Conservation (phyloP, 73 alveolate species). For the Paramecium caudatum region DNA sequence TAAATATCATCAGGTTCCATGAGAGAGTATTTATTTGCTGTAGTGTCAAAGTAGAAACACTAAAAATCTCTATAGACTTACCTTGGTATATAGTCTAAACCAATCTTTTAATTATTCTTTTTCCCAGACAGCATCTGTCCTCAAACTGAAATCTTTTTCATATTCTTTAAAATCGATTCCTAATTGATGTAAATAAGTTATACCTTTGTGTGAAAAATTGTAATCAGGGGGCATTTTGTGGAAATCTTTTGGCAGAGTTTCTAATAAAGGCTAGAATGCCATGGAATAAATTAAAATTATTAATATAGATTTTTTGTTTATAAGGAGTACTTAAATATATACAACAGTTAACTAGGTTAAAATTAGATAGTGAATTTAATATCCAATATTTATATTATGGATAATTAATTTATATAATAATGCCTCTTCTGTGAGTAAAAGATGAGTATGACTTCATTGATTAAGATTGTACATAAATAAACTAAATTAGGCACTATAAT, state of each 20-base stretch:
- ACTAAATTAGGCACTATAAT: slow-evolving; percentile 1
- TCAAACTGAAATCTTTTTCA: slow-evolving; percentile 69
- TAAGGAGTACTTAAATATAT: too few species aligned
- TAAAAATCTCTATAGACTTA: background rate
- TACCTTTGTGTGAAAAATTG: slow-evolving; percentile 74
- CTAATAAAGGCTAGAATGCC: slow-evolving; percentile 14
- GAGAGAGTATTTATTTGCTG: slow-evolving; percentile 70
- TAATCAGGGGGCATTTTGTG: slow-evolving; percentile 75
- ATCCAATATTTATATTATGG: slow-evolving; percentile 29
- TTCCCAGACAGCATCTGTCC: slow-evolving; percentile 80
- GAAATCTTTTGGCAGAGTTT: slow-evolving; percentile 56
- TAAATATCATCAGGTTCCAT: slow-evolving; percentile 77
- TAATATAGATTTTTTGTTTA: too few species aligned
- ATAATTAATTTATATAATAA: slow-evolving; percentile 22
- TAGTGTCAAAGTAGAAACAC: slow-evolving; percentile 75
- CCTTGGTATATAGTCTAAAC: slow-evolving; percentile 75
- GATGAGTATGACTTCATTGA: background rate
- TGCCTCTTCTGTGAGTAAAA: slow-evolving; percentile 42
- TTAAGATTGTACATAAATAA: background rate
- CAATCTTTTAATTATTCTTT: slow-evolving; percentile 74
- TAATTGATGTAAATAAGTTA: background rate
- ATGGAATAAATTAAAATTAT: too few species aligned
- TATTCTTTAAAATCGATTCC: slow-evolving; percentile 72
- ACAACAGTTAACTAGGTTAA: background rate
- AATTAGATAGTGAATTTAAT: background rate